Evolutionary conservation across 257 asterid species (phyloP).

Genomic region (Petrea volubilis): DNA sequence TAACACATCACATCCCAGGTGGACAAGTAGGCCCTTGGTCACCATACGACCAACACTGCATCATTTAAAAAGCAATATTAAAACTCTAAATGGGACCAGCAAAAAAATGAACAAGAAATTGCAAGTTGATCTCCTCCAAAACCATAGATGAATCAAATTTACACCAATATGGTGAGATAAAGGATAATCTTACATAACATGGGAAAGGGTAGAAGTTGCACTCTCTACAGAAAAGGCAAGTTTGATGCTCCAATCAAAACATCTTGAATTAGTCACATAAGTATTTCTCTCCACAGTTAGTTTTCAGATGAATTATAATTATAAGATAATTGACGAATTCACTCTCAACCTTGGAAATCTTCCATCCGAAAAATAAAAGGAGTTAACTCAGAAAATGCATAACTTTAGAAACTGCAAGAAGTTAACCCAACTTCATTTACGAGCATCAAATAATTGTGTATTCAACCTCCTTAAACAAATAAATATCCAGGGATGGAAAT

Average conservation of each 20-base stretch:
- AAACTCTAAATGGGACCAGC: background rate
- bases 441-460: too few species aligned
- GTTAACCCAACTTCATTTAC: too few species aligned
- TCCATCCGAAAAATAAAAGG: too few species aligned
- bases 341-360: too few species aligned
- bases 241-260: background rate
- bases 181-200: background rate
- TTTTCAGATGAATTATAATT: background rate
- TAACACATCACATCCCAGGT: slow-evolving; percentile 86
- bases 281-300: background rate
- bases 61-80: background rate
- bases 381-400: too few species aligned
- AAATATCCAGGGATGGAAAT: background rate
- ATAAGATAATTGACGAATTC: too few species aligned
- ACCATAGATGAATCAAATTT: background rate
- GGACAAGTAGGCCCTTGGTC: slow-evolving; percentile 81
- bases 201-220: background rate
- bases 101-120: too few species aligned
- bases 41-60: slow-evolving; percentile 86
- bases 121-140: slow-evolving; percentile 1
- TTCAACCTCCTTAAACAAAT: slow-evolving; percentile 1
- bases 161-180: background rate
- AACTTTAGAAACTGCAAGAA: too few species aligned
- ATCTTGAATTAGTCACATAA: background rate
- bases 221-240: background rate